Conservation (phyloP, 1,284 basidiomycete genomes). For the Pseudozyma pruni region DNA sequence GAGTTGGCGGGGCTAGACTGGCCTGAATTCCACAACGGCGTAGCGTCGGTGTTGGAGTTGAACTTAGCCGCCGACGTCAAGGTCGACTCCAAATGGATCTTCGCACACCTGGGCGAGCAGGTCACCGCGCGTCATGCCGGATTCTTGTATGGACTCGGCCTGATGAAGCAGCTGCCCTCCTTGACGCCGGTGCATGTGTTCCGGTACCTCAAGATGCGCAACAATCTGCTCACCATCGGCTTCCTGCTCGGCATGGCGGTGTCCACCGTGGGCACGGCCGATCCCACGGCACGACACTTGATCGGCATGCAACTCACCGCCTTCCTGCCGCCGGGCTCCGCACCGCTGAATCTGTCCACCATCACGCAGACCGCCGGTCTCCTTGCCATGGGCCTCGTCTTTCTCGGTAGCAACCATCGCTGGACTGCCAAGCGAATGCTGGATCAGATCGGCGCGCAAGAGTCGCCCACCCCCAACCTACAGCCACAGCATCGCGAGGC, state of each 20-base stretch:
- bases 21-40: constrained; percentile 98
- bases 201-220: constrained; percentile 91
- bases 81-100: constrained; percentile 66
- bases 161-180: constrained; percentile 86
- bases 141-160: constrained; percentile 89
- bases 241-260: constrained; percentile 90
- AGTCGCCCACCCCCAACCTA: constrained; percentile 79
- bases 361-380: constrained; percentile 90
- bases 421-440: constrained; percentile 92
- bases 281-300: constrained; percentile 87
- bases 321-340: constrained; percentile 83
- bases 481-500: constrained; percentile 75
- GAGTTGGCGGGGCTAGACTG: constrained; percentile 73
- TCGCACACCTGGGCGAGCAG: constrained; percentile 54
- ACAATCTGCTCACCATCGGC: constrained; percentile 92
- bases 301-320: constrained; percentile 92
- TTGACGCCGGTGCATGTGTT: constrained; percentile 86
- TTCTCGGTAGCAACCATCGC: constrained; percentile 85
- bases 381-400: constrained; percentile 87
- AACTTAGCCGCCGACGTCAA: constrained; percentile 76
- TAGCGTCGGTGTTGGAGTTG: constrained; percentile 83
- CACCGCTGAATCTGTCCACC: constrained; percentile 88
- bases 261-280: constrained; percentile 87
- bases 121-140: constrained; percentile 92
- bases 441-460: constrained; percentile 80